These are phyloP conservation scores for Brassica incana DNA, from an alignment of 345 rosid genomes.

Conservation along the genomic window DNA sequence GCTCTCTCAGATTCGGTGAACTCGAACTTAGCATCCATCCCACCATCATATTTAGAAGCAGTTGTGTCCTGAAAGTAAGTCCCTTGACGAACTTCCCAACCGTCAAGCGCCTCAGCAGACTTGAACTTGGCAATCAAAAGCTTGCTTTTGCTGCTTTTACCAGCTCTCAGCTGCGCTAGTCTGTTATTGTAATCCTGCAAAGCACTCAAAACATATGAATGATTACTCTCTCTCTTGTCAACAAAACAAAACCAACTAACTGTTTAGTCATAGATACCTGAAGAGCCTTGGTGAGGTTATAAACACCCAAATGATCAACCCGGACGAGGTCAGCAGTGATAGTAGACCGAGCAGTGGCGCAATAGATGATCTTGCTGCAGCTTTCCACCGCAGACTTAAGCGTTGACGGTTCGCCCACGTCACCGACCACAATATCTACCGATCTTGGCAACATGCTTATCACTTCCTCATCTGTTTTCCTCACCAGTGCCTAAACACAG, in stretches of 20 bases:
- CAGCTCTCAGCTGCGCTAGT: conserved; percentile 81
- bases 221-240: background rate
- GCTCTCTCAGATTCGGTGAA: conserved; percentile 81
- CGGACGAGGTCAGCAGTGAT: conserved; percentile 84
- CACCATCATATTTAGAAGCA: conserved; percentile 84
- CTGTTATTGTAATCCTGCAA: conserved; percentile 80
- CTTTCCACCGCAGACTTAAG: conserved; percentile 72
- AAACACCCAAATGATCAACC: conserved; percentile 91
- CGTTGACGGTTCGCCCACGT: conserved; percentile 81
- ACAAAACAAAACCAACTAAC: background rate
- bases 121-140: conserved; percentile 85
- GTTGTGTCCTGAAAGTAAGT: conserved; percentile 86
- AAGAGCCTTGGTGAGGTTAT: conserved; percentile 82
- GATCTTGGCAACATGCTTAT: conserved; percentile 84
- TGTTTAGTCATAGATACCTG: conserved; percentile 47
- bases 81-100: conserved; percentile 90
- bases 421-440: conserved; percentile 78
- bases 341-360: conserved; percentile 93
- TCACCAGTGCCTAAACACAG: conserved; percentile 62
- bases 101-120: conserved; percentile 59
- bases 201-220: background rate
- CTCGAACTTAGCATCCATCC: conserved; percentile 93
- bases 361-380: conserved; percentile 86
- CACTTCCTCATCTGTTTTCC: conserved; percentile 68
- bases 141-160: conserved; percentile 97